These are phyloP conservation scores for Nectriaceae sp. DNA, from an alignment of 2,329 filamentous ascomycete species.

Conservation along the genomic window DNA sequence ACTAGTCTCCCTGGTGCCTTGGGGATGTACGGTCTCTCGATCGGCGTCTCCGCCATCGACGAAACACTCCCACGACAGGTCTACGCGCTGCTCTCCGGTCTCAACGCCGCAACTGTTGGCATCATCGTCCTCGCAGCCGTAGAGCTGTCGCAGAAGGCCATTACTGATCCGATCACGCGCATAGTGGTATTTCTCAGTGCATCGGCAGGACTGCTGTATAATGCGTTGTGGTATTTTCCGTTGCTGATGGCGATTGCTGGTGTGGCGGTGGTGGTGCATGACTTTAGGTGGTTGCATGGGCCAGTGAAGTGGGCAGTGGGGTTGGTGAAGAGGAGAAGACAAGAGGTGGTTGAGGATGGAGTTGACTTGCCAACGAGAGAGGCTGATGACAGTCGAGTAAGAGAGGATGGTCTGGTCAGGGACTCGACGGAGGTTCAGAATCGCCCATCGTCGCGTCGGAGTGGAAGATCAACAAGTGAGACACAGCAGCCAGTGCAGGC, in stretches of 20 bases:
- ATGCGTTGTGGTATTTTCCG: constrained; percentile 75
- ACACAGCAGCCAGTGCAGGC: constrained; percentile 1
- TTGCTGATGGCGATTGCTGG: constrained; percentile 61
- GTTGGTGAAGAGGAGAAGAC: constrained; percentile 4
- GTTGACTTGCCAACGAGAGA: constrained; percentile 9
- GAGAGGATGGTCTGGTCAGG: background rate
- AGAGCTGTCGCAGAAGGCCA: constrained; percentile 66
- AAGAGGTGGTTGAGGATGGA: constrained; percentile 6
- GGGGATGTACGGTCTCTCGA: constrained; percentile 67
- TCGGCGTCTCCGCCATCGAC: constrained; percentile 64
- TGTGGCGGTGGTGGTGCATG: constrained; percentile 53
- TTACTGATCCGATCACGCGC: constrained; percentile 64
- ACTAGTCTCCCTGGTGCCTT: constrained; percentile 64
- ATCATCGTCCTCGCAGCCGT: constrained; percentile 71
- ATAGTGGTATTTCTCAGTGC: constrained; percentile 65
- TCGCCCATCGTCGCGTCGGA: background rate
- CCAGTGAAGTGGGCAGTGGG: constrained; percentile 8
- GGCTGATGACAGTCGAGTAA: too few species aligned
- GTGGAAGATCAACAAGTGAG: constrained; percentile 8
- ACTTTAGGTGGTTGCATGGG: constrained; percentile 37
- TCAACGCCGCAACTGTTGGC: too few species aligned
- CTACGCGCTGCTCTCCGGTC: constrained; percentile 69
- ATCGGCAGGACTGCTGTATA: constrained; percentile 68
- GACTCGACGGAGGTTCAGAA: background rate
- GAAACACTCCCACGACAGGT: constrained; percentile 60